Base-by-base conservation (phyloP, 768 basidiomycete species). In the Leccinum incarnatum region DNA sequence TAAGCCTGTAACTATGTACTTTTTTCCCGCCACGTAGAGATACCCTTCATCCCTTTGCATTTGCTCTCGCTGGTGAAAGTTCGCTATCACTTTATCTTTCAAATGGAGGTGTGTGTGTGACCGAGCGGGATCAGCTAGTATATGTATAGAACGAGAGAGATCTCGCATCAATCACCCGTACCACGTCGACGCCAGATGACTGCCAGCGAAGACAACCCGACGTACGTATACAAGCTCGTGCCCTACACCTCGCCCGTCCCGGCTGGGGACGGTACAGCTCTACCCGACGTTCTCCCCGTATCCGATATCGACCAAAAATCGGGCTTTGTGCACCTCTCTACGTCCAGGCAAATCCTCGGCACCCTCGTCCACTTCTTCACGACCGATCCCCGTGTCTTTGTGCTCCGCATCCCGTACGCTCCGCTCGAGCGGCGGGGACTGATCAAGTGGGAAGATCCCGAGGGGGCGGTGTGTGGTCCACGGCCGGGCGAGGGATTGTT, bases 151-250 rank as follows among this genome's bases (percentile, higher is more conserved):
- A 45, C n/a, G 19, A 45, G 37, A 45, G 37, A 15, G 58, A 37
- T 55, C 32, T n/a, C 49, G 14, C 32, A 56, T 21, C 11, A 19
- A 57, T 25, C 23, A 19, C 45, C 7, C 51, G 14, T n/a, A 45
- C 42, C 46, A 47, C 46, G 14, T 25, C 23, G 46, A 47, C 46
- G 30, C 51, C 19, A 37, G 25, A 61, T 67, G 63, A 48, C 57
- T 51, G 2, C 49, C 6, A 57, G 29, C 23, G 5, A 29, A 30
- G 49, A 48, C 34, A 40, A 53, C 42, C 86, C 83, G 5, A 78
- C 74, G 3, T 85, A 84, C 69, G 54, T 88, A 60, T 88, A 87
- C 76, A 88, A 87, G 63, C 79, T 88, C 59, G 69, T 86, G 32
- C 74, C 78, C 12, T 65, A 74, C 40, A 72, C 77, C 9, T 62